A percentile compares a stretch with the other conserved stretches of the same genome.
phyloP scores from a whole-genome alignment of 192 early-diverging fungal species.

The Rhizoclosmatium sp. region DNA sequence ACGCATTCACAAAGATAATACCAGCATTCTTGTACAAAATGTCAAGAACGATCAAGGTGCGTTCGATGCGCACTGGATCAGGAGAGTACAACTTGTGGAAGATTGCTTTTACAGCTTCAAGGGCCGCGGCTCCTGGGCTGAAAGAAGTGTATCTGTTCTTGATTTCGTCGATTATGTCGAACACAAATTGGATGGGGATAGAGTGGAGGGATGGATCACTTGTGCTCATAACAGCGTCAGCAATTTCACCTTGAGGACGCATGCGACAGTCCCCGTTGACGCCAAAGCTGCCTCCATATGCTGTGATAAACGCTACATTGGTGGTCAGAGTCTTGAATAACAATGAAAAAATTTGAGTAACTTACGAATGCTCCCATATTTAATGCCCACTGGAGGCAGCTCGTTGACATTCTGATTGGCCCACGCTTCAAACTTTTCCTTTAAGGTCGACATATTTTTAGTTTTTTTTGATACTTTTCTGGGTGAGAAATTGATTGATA shows the following conservation, averaged over 20 bases:
- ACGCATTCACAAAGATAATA: conserved; percentile 17
- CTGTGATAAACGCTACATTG: neutral
- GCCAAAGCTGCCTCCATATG: neutral
- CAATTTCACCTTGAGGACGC: neutral
- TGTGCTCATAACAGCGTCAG: neutral
- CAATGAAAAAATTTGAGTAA: too few relatives aligned
- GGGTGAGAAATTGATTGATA: neutral
- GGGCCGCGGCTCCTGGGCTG: neutral
- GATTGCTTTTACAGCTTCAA: neutral
- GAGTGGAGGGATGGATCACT: neutral
- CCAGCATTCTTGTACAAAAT: conserved; percentile 13
- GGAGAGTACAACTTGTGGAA: conserved; percentile 4
- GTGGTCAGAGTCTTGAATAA: too few relatives aligned
- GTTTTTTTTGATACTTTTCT: too few relatives aligned
- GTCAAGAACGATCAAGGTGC: neutral
- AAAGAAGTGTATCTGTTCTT: neutral
- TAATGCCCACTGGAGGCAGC: neutral
- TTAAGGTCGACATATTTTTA: neutral
- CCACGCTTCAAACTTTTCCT: neutral
- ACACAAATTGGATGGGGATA: neutral
- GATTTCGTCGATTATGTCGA: conserved; percentile 5
- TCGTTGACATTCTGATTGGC: neutral
- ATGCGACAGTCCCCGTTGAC: neutral
- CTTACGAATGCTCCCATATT: neutral
- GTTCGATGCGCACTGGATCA: neutral